A percentile compares a stretch with the other conserved stretches of the same genome.
These are phyloP conservation scores for Fusarium protoensiforme DNA, from an alignment of 2,329 filamentous ascomycete genomes.

Conservation along the genomic window DNA sequence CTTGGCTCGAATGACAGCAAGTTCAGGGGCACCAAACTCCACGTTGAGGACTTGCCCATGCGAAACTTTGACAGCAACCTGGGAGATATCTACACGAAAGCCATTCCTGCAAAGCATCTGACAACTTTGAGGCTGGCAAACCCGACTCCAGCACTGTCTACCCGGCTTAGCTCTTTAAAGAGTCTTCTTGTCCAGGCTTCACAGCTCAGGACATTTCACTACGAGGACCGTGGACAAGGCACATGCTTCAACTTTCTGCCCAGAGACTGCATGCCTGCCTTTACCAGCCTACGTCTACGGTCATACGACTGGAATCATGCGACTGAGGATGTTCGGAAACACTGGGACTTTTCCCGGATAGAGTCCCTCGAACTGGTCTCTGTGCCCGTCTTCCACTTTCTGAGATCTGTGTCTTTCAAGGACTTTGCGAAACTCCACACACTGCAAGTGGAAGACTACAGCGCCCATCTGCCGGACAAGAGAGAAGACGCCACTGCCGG, in stretches of 20 bases:
- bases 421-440: constrained; percentile 51
- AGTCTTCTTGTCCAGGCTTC: constrained; percentile 52
- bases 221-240: constrained; percentile 58
- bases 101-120: constrained; percentile 52
- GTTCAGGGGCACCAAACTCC: constrained; percentile 46
- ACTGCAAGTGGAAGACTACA: constrained; percentile 59
- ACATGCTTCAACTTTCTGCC: constrained; percentile 55
- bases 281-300: constrained; percentile 54
- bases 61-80: constrained; percentile 48
- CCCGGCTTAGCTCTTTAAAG: constrained; percentile 55
- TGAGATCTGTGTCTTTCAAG: constrained; percentile 52
- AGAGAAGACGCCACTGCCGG: constrained; percentile 53
- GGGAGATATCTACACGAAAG: constrained; percentile 50
- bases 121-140: constrained; percentile 54
- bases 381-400: constrained; percentile 58
- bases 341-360: constrained; percentile 61
- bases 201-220: constrained; percentile 53
- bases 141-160: constrained; percentile 54
- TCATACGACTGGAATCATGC: constrained; percentile 63
- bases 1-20: constrained; percentile 47
- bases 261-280: constrained; percentile 55
- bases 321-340: constrained; percentile 48
- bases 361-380: constrained; percentile 54
- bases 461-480: constrained; percentile 51
- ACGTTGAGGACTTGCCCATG: constrained; percentile 56